Base-by-base conservation (phyloP, 768 basidiomycete genomes). In the Kwoniella newhampshirensis region DNA sequence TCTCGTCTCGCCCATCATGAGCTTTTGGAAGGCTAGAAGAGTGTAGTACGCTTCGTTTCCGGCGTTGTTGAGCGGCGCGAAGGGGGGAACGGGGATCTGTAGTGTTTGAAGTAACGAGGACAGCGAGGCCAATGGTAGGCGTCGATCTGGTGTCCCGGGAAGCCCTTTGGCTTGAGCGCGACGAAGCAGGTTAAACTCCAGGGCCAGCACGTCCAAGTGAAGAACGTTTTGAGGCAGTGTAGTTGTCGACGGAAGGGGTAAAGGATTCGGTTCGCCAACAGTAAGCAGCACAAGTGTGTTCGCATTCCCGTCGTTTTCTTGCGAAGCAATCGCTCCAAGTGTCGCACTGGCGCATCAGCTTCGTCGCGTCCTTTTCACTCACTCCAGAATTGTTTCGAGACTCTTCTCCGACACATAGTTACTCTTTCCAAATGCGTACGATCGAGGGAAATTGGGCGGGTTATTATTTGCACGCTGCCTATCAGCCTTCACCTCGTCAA, bases 41-140 rank as follows among this genome's bases (percentile, higher is more conserved):
- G 71, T 70, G 59, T 76, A 74, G 59, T 73, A 76, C 6, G 75
- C 73, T 1, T 73, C 71, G 56, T 76, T 76, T 2, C 75, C 75
- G 9, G 75, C 71, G 51, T 76, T 76, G 8, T 69, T 66, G 36
- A 76, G 47, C 11, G 75, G 75, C 2, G 62, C 65, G 46, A 67
- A 68, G 1, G 54, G 66, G 0, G 71, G 62, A 7, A 67, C 60
- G 1, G 73, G 73, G 1, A 76, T 74, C 32, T 71, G 68, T 4
- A 76, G 62, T 1, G 67, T 63, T 37, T 68, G 58, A 3, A 73
- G 55, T 11, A 76, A 54, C 15, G 64, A 51, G 2, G 57, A 54
- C 18, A 76, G 70, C 4, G 64, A 67, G 13, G 58, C 59, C 25
- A 74, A 59, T 1, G 70, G 66, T 4, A 41, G 37, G 4, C 57